These are phyloP conservation scores for Bombardia bombarda DNA, from an alignment of 495 filamentous ascomycete species.

Conservation along the genomic window DNA sequence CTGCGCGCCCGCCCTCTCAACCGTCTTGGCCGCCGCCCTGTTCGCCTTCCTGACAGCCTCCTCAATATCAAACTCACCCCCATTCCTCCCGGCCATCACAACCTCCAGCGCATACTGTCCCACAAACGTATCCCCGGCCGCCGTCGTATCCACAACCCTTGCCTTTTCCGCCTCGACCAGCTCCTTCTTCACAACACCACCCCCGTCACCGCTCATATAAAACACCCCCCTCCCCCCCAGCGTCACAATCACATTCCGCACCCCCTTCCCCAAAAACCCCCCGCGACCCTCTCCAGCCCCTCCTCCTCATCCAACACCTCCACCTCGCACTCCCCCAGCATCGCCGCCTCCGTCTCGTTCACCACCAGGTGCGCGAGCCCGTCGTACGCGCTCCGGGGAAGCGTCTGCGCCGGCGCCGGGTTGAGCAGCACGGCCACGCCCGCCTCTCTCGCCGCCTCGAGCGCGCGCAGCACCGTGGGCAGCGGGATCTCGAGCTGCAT, in stretches of 20 bases:
- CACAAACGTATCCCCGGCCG: conserved; percentile 90
- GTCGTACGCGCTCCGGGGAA: conserved; percentile 60
- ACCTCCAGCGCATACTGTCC: conserved; percentile 74
- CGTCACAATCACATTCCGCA: conserved; percentile 72
- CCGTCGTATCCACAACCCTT: conserved; percentile 86
- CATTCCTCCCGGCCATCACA: conserved; percentile 30
- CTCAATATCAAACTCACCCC: conserved; percentile 41
- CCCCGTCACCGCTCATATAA: conserved; percentile 29
- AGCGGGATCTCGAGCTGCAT: conserved; percentile 86
- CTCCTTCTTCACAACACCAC: conserved; percentile 22
- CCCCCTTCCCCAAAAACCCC: conserved; percentile 54
- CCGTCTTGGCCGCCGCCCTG: conserved; percentile 64
- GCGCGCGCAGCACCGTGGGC: conserved; percentile 57
- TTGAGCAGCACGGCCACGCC: conserved; percentile 66
- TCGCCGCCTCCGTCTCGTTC: conserved; percentile 84
- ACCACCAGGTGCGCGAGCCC: conserved; percentile 74
- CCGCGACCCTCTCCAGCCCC: conserved; percentile 36
- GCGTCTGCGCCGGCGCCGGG: conserved; percentile 65
- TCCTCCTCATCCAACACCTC: conserved; percentile 40
- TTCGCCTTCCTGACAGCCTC: conserved; percentile 61
- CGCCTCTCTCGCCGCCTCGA: conserved; percentile 43
- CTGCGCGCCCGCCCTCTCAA: conserved; percentile 75
- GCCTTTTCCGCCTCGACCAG: conserved; percentile 50
- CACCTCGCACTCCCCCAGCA: conserved; percentile 51
- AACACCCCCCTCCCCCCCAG: conserved; percentile 72